phyloP scores from a whole-genome alignment of 2,329 filamentous ascomycete genomes.

The Aureobasidium mangrovei region DNA sequence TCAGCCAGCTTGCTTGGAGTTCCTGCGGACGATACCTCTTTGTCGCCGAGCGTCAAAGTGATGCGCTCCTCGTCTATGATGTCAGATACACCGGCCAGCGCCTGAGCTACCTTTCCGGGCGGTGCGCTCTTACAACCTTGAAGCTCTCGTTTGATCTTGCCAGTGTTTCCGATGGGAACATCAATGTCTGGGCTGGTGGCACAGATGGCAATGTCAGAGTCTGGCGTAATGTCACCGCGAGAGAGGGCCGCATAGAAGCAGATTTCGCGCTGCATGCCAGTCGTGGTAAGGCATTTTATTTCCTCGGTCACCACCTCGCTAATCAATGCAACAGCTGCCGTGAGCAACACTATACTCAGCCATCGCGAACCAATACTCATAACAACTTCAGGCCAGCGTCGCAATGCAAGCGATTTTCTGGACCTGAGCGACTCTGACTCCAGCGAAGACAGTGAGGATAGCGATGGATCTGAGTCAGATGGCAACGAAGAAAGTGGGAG shows the following conservation, averaged over 20 bases:
- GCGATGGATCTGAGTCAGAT: neutral
- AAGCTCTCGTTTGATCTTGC: conserved; percentile 48
- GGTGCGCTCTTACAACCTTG: conserved; percentile 43
- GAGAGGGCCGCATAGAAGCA: conserved; percentile 34
- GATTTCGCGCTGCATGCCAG: conserved; percentile 32
- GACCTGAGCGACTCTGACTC: neutral
- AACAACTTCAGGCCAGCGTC: conserved; percentile 13
- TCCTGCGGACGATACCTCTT: conserved; percentile 50
- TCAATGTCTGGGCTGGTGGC: conserved; percentile 53
- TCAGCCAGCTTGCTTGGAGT: conserved; percentile 50
- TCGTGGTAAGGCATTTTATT: neutral
- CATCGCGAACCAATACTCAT: conserved; percentile 7
- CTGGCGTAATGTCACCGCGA: conserved; percentile 40
- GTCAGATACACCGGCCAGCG: conserved; percentile 45
- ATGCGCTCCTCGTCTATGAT: conserved; percentile 50
- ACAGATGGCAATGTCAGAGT: conserved; percentile 42
- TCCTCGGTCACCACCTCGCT: neutral
- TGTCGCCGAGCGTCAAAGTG: conserved; percentile 48
- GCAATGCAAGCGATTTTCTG: neutral
- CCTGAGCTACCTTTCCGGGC: conserved; percentile 40
- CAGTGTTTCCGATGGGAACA: conserved; percentile 22
- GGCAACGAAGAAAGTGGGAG: neutral
- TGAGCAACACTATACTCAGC: conserved; percentile 11
- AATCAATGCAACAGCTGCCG: conserved; percentile 2
- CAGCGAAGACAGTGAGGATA: neutral